Evolutionary conservation across 2,329 filamentous ascomycete species (phyloP), one percentile per base, ranked within the genome.

Genomic region (Arachnomyces sp.): DNA sequence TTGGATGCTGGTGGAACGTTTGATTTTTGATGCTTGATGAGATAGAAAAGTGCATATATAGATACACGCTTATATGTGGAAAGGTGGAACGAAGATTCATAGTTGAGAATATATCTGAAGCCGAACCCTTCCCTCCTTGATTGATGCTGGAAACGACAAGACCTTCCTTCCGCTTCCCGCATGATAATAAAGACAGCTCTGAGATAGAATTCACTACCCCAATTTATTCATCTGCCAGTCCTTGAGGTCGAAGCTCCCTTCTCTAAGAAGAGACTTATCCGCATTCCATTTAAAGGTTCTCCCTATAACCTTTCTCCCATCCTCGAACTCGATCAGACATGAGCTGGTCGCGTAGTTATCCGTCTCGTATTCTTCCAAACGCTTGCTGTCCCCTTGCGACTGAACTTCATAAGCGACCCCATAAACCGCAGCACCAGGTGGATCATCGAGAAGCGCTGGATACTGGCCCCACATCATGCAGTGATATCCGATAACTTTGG

Each of bases 391-490:
- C 29, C 48, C 38, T 30, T 31, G 39, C 8, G 44, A 50, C 29
- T 39, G 16, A 16, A 58, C 49, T 44, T 49, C 38, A 43, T 51
- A 59, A 9, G 48, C 52, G 18, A 43, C 40, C 2, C 54, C 55
- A 14, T 52, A 25, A 31, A 58, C 49, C 8, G 44, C 32, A 13
- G 39, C 39, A 3, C 36, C 43, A 13, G 47, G 43, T 4, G 39
- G 34, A 18, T 33, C 43, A 44, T 51, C 48, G 2, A 54, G 15
- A 0, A 57, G 41, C 29, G 54, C 54, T 6, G 53, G 52, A 40
- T 57, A 58, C 33, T 52, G 51, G 2, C 56, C 57, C 52, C 56
- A 57, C 16, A 57, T 29, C 42, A 52, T 56, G 44, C 48, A 51
- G 38, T 48, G 28, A 31, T 53, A 57, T 6, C 55, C 55, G 12